Percentiles rank a stretch among this genome's conserved stretches.
Conservation (phyloP, 164 flowering plant genomes). For the Sextonia rubra region DNA sequence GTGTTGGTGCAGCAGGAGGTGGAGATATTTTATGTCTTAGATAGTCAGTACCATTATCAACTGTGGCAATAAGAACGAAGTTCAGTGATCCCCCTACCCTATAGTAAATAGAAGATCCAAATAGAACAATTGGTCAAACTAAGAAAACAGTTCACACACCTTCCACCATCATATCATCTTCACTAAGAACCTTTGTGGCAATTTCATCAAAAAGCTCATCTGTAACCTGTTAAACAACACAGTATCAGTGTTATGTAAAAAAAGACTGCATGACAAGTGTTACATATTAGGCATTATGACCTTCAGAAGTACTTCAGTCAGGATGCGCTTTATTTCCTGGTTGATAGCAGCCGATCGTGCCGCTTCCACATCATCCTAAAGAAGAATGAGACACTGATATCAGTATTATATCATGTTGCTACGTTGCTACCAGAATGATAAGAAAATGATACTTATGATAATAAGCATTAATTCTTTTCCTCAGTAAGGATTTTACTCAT, state of each 20-base stretch:
- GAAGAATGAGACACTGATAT: background rate
- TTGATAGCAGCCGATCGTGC: conserved; percentile 81
- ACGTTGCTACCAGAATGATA: too few species aligned
- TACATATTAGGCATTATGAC: conserved; percentile 27
- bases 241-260: conserved; percentile 11
- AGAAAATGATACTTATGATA: too few species aligned
- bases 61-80: conserved; percentile 13
- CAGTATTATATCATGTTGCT: too few species aligned
- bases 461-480: too few species aligned
- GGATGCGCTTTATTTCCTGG: conserved; percentile 83
- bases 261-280: background rate
- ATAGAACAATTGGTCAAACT: background rate
- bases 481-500: too few species aligned
- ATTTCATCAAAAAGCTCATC: conserved; percentile 98
- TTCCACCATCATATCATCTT: conserved; percentile 51
- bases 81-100: background rate
- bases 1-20: conserved; percentile 31
- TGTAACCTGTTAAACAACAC: conserved; percentile 60
- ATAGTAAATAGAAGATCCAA: background rate
- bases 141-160: conserved; percentile 30
- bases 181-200: conserved; percentile 80
- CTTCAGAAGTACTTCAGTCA: conserved; percentile 95
- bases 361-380: conserved; percentile 82
- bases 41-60: conserved; percentile 8
- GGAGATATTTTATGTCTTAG: conserved; percentile 27